Evolutionary conservation across 768 basidiomycete species (phyloP).

Genomic region (Mycena maculata): DNA sequence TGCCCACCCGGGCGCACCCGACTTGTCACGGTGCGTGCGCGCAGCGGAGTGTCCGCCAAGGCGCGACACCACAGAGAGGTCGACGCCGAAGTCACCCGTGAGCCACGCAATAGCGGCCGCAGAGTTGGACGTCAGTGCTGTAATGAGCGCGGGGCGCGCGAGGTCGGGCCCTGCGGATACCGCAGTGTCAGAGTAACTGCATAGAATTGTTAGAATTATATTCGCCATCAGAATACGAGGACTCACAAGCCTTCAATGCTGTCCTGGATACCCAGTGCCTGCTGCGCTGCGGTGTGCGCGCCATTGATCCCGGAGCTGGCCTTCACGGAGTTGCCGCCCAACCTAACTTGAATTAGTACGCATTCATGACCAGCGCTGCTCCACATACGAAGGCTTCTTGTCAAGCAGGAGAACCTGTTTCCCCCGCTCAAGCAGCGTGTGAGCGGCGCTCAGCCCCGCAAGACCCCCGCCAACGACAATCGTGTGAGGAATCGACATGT

Average conservation of each 20-base stretch:
- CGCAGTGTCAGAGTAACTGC: conserved; percentile 35
- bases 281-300: conserved; percentile 38
- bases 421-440: conserved; percentile 81
- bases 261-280: conserved; percentile 32
- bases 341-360: conserved; percentile 11
- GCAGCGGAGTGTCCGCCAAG: conserved; percentile 38
- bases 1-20: conserved; percentile 42
- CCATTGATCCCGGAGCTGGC: conserved; percentile 46
- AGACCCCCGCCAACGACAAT: conserved; percentile 22
- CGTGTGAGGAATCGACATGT: not conserved
- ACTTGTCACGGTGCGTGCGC: conserved; percentile 40
- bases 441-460: conserved; percentile 65
- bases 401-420: conserved; percentile 79
- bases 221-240: not conserved
- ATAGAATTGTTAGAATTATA: not conserved
- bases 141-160: conserved; percentile 39
- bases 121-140: conserved; percentile 41
- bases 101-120: conserved; percentile 42
- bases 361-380: not conserved
- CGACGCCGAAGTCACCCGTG: conserved; percentile 35
- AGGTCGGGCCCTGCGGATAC: conserved; percentile 37
- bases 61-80: conserved; percentile 42
- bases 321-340: conserved; percentile 43
- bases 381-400: conserved; percentile 42
- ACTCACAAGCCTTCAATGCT: conserved; percentile 37